Base-by-base conservation (phyloP, 1,139 yeast species). In the Hemisphaericaspora xylofermentans region DNA sequence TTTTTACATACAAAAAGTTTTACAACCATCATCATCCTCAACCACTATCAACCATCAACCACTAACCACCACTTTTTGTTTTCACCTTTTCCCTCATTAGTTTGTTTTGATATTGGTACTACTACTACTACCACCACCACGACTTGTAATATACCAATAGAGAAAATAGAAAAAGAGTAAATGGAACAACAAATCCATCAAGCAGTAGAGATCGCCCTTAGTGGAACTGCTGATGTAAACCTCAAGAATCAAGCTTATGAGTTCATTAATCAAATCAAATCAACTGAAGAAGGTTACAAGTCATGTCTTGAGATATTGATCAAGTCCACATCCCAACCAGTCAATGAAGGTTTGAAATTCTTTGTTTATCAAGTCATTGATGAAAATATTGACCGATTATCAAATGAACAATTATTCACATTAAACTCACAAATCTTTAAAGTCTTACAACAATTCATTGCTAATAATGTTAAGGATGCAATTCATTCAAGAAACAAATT, bases 141-240 rank as follows among this genome's bases (percentile, higher is more conserved):
- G n/a, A n/a, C n/a, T n/a, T n/a, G n/a, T 6, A 5, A 19, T 19
- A 19, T 19, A 19, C 22, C 5, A 6, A 19, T 19, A 5, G 5
- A 19, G 22, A 19, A 8, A 19, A 19, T 19, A 19, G 8, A 5
- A 19, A 6, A 5, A 6, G 22, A 8, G 5, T 24, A 21, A 28
- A 87, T 88, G 94, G 89, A 87, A 53, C 78, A 80, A 53, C 95
- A 89, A 71, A 86, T 93, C 58, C 91, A 80, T 63, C 96, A 89
- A 69, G 98, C 97, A 37, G 95, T 93, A 42, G 84, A 82, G 52
- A 83, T 91, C 50, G 98, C 97, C 29, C 79, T 88, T 48, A 82
- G 84, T 58, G 87, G 88, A 36, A 71, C 84, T n/a, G 78, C 86
- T 17, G 94, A 88, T 60, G 68, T 75, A 19, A 66, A 63, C 35